Base-by-base conservation (phyloP, 1,139 yeast species). In the Candida neerlandica region DNA sequence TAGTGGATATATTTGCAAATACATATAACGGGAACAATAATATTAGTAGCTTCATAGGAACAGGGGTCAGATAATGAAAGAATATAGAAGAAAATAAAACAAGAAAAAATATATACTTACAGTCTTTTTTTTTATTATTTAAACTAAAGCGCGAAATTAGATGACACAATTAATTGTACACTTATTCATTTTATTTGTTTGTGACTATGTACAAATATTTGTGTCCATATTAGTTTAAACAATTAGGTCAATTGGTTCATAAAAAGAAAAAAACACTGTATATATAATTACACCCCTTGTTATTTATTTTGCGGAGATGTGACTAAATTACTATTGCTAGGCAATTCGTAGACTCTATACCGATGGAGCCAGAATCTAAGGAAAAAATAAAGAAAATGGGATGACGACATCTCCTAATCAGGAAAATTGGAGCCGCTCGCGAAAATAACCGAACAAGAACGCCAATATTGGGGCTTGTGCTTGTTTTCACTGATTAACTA, bases 11-110 rank as follows among this genome's bases (percentile, higher is more conserved):
- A 4, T 23, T 12, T n/a, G 45, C 45, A 21, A 43, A 15, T 7
- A 26, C 41, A 29, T 35, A 43, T 35, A 43, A 26, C 16, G 45
- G 45, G 21, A 43, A 43, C n/a, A 43, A 35, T 14, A 42, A 16
- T 42, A 42, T 7, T 34, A 43, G 35, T 15, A 34, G 21, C 40
- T 34, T 43, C 40, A 43, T 43, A 18, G 21, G 29, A 14, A 19
- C 7, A 14, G 29, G 18, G 30, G 12, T 33, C n/a, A 26, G 11
- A 16, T 27, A 29, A 23, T 15, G 14, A 15, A 29, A 41, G 10
- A 23, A 9, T 14, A 26, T 26, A 41, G 32, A 29, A 15, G 12
- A 21, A 33, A 26, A 34, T 14, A 12, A 43, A 27, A 26, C 15
- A 19, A 30, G 12, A n/a, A 41, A 32, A 16, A 16, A 15, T 9